Evolutionary conservation across 2,329 filamentous ascomycete genomes (phyloP), one percentile per base, ranked within the genome.

Genomic region (Bipolaris oryzae): DNA sequence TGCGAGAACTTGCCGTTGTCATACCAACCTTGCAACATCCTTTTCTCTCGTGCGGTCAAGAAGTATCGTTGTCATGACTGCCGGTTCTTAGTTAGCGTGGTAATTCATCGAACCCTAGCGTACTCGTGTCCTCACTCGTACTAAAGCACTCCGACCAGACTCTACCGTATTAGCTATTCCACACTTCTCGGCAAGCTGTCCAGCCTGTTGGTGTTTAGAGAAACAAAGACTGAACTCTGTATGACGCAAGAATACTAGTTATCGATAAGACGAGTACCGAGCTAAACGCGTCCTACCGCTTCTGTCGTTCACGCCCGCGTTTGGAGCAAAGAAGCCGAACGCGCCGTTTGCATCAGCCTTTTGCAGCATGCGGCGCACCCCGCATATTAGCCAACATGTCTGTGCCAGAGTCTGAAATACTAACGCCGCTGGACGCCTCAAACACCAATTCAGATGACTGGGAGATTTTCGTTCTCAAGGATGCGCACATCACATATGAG

Each of bases 401-500:
- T 53, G 59, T 62, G 25, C 60, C 63, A 37, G 76, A 77, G 55
- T 62, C 66, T 58, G 67, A 76, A 11, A 60, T 82, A 55, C 74
- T 82, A 52, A 72, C 70, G 55, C 76, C 79, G 4, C 72, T 75
- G 49, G 74, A 78, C 61, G 74, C 76, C 38, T 68, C 76, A 35
- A 64, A 78, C 10, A 61, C 70, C 9, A 62, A 79, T 50, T 70
- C 77, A 11, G 78, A 85, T 63, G 75, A 85, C 15, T 89, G 85
- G 81, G 85, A 87, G 3, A 82, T 82, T 46, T 90, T 89, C 68
- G 78, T 85, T 5, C 78, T 92, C 39, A 79, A 71, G 47, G 82
- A 90, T 68, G 87, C 84, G 35, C 79, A 84, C 16, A 81, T 91
- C n/a, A 82, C 84, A 60, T 80, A 87, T 62, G 82, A 84, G 28